phyloP scores from a whole-genome alignment of 2,329 filamentous ascomycete species.

The Aspergillus sp. region DNA sequence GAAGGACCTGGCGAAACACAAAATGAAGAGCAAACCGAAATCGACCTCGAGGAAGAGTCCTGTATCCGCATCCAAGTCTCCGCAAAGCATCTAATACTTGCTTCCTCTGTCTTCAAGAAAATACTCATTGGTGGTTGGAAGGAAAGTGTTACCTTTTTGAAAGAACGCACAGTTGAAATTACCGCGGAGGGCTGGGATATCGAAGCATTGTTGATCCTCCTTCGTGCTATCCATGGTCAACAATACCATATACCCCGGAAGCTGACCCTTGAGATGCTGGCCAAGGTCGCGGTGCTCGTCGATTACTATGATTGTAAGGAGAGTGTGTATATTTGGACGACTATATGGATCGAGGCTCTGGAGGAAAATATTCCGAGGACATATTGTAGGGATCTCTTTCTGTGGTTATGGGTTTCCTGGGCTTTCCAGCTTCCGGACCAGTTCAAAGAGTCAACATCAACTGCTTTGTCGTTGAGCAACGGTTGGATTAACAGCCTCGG shows the following conservation, averaged over 20 bases:
- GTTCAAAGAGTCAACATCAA: constrained; percentile 18
- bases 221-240: constrained; percentile 23
- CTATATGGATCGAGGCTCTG: constrained; percentile 18
- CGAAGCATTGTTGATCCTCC: constrained; percentile 25
- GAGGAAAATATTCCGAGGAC: constrained; percentile 8
- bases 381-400: constrained; percentile 7
- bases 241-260: constrained; percentile 11
- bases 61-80: constrained; percentile 22
- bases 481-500: constrained; percentile 15
- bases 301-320: constrained; percentile 27
- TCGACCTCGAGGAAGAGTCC: background rate
- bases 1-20: background rate
- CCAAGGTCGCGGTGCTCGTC: constrained; percentile 22
- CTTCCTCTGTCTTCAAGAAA: constrained; percentile 21
- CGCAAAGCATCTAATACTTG: constrained; percentile 22
- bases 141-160: constrained; percentile 13
- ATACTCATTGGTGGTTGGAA: constrained; percentile 20
- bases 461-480: constrained; percentile 16
- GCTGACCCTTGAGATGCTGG: constrained; percentile 22
- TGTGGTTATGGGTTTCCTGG: constrained; percentile 18
- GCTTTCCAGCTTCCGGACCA: constrained; percentile 16
- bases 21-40: background rate
- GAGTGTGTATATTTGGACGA: constrained; percentile 11
- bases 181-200: constrained; percentile 22
- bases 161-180: constrained; percentile 22